Evolutionary conservation across 2,329 filamentous ascomycete genomes (phyloP), one percentile per base, ranked within the genome.

Genomic region (Alternaria metachromatica): DNA sequence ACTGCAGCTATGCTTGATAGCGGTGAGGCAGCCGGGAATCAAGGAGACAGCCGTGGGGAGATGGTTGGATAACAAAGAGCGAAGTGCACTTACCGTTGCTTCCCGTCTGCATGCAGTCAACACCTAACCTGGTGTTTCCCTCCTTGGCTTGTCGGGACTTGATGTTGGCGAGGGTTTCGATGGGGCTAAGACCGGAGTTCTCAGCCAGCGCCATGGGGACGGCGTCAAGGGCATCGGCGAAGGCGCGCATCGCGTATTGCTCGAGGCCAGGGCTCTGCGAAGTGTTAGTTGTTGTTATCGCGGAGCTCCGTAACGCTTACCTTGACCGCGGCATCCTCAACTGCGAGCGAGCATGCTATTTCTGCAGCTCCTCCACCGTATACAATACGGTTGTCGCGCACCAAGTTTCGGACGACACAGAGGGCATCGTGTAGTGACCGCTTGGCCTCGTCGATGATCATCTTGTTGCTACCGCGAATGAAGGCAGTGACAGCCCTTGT

Each of bases 361-460:
- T 99, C 96, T 51, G 96, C 95, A 28, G 96, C 93, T 82, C 96
- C 96, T 75, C 96, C 96, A 70, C 96, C 96, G 78, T 99, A 99
- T 10, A 99, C 96, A 55, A 99, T 94, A 64, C 96, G 92, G 86
- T 97, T 98, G 82, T 99, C 96, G 66, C 88, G 89, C 55, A 99
- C 96, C 49, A 99, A 86, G 83, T 99, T 99, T 75, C 96, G 92
- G 56, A 99, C 96, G 53, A 99, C 96, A 79, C 96, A 99, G 55
- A 99, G 89, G 62, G 96, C 96, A 82, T 99, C 96, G 80, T 99
- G 96, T 63, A 99, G 87, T 53, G 96, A 98, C 75, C 96, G 90
- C 86, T 97, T 97, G 58, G 96, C 96, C 83, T 99, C 96, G 78
- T 99, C 96, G 80, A 99, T 98, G 81, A 99, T 97, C 96, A 99